Evolutionary conservation across 495 filamentous ascomycete species (phyloP).

Genomic region (Podospora appendiculata): DNA sequence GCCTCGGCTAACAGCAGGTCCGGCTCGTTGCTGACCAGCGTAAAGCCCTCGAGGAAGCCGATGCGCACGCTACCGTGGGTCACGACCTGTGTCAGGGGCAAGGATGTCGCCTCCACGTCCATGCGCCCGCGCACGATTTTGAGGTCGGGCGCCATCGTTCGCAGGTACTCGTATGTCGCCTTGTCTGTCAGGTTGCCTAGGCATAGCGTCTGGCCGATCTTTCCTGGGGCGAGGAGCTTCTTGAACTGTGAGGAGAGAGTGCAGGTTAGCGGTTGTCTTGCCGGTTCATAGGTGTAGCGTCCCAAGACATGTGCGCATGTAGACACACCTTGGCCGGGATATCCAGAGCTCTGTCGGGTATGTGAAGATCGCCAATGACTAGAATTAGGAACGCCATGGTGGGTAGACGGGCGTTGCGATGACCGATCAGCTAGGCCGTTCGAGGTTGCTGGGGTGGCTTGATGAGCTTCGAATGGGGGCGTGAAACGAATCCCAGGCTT

Average conservation of each 20-base stretch:
- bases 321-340: conserved; percentile 78
- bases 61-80: conserved; percentile 89
- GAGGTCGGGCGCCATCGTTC: conserved; percentile 82
- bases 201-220: conserved; percentile 96
- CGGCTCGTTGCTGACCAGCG: conserved; percentile 86
- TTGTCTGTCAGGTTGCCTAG: conserved; percentile 95
- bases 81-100: conserved; percentile 88
- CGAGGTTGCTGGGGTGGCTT: no score
- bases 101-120: conserved; percentile 85
- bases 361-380: conserved; percentile 94
- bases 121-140: conserved; percentile 93
- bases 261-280: background rate
- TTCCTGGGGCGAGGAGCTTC: conserved; percentile 94
- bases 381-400: conserved; percentile 55
- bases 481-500: no score
- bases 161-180: conserved; percentile 90
- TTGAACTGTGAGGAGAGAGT: conserved; percentile 61
- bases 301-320: background rate
- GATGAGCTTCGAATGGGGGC: no score
- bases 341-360: conserved; percentile 85
- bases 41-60: conserved; percentile 95
- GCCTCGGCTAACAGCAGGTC: conserved; percentile 90
- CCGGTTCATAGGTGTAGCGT: no score
- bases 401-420: background rate
- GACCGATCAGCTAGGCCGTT: no score